These are phyloP conservation scores for Paraconiothyrium sp. DNA, from an alignment of 2,329 filamentous ascomycete genomes.

Conservation along the genomic window DNA sequence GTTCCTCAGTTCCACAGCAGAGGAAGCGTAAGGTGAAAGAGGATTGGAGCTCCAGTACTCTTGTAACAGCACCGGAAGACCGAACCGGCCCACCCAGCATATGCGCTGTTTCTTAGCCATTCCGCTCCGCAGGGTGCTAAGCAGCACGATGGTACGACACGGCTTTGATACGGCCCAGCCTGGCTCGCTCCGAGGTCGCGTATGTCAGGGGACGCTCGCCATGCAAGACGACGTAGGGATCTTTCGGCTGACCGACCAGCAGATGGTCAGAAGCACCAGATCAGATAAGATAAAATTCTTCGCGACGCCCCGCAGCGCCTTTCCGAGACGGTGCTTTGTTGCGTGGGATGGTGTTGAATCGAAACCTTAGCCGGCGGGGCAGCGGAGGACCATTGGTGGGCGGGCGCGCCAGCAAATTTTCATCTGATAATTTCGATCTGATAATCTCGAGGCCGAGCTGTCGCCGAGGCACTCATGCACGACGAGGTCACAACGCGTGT, in stretches of 20 bases:
- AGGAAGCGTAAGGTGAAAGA: not conserved
- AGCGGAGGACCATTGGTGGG: conserved; percentile 9
- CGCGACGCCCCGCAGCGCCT: conserved; percentile 37
- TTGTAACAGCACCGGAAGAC: conserved; percentile 16
- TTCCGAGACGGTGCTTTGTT: conserved; percentile 22
- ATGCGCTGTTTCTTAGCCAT: conserved; percentile 6
- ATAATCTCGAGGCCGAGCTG: not conserved
- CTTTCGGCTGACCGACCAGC: conserved; percentile 33
- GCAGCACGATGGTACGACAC: conserved; percentile 41
- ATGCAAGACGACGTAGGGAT: conserved; percentile 26
- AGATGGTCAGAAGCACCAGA: conserved; percentile 22
- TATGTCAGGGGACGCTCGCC: conserved; percentile 23
- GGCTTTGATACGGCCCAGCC: conserved; percentile 31
- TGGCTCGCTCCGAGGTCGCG: conserved; percentile 29
- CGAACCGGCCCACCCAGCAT: conserved; percentile 11
- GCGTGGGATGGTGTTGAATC: conserved; percentile 33
- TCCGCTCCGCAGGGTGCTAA: conserved; percentile 29
- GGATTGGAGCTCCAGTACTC: not conserved
- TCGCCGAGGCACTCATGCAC: conserved; percentile 6
- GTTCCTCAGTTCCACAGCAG: not conserved
- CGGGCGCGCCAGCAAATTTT: conserved; percentile 19
- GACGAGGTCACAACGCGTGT: conserved; percentile 21
- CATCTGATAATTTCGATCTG: conserved; percentile 6
- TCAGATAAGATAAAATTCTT: conserved; percentile 49
- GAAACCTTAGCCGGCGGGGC: conserved; percentile 23